Percentiles rank a stretch among this genome's conserved stretches.
Conservation (phyloP, 1,284 basidiomycete species). For the Exobasidium rhododendri region DNA sequence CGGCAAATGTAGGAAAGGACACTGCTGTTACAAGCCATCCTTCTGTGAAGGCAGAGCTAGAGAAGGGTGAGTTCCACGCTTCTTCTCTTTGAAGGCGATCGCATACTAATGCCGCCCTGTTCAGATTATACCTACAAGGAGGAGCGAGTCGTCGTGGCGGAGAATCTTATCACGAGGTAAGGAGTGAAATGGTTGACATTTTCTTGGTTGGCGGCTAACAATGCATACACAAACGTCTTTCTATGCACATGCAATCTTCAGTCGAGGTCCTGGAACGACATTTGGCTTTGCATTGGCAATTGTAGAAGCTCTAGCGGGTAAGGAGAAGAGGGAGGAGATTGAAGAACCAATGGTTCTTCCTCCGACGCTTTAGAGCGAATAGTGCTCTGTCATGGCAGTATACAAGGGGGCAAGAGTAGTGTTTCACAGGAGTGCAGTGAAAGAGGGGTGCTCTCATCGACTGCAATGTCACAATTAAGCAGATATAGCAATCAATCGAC, state of each 20-base stretch:
- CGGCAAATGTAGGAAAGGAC: conserved; percentile 62
- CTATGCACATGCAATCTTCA: too few relatives aligned
- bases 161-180: conserved; percentile 65
- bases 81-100: conserved; percentile 41
- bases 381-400: too few relatives aligned
- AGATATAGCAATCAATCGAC: too few relatives aligned
- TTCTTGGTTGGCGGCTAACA: background rate
- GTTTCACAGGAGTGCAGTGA: too few relatives aligned
- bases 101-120: background rate
- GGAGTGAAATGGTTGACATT: conserved; percentile 59
- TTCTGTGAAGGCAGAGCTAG: conserved; percentile 65
- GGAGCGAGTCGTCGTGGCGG: conserved; percentile 67
- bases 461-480: too few relatives aligned
- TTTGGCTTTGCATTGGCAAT: conserved; percentile 73
- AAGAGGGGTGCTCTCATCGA: too few relatives aligned
- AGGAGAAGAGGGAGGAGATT: conserved; percentile 67
- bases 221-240: background rate
- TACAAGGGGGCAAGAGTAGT: too few relatives aligned
- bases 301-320: conserved; percentile 68
- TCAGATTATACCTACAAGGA: conserved; percentile 71
- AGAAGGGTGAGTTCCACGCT: conserved; percentile 5
- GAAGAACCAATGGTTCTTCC: conserved; percentile 66
- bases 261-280: conserved; percentile 76
- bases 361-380: background rate
- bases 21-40: conserved; percentile 74